Percentiles rank a stretch among this genome's conserved stretches.
These are phyloP conservation scores for Cylindrotheca closterium DNA, from an alignment of 108 stramenopile species.

Conservation along the genomic window DNA sequence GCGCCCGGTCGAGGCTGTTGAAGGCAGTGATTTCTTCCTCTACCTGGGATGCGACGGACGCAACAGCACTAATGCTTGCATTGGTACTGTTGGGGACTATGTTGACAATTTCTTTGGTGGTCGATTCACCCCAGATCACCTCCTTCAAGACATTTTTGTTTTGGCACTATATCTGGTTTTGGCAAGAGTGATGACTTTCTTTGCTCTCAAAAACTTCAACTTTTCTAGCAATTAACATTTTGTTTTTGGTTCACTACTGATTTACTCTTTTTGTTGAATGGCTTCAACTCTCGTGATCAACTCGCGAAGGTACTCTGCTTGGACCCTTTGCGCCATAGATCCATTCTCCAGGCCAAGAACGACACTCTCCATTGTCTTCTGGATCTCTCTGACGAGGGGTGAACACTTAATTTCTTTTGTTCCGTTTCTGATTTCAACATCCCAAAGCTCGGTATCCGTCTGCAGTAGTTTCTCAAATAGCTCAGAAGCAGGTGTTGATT, in stretches of 20 bases:
- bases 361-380: slow-evolving; percentile 85
- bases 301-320: slow-evolving; percentile 90
- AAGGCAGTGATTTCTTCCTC: slow-evolving; percentile 50
- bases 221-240: slow-evolving; percentile 27
- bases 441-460: slow-evolving; percentile 83
- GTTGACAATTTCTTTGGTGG: slow-evolving; percentile 68
- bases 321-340: slow-evolving; percentile 87
- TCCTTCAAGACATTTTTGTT: slow-evolving; percentile 39
- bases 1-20: slow-evolving; percentile 32
- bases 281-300: slow-evolving; percentile 74
- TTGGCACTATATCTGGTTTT: slow-evolving; percentile 48
- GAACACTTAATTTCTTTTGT: slow-evolving; percentile 44
- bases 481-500: slow-evolving; percentile 29
- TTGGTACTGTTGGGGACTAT: slow-evolving; percentile 48
- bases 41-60: slow-evolving; percentile 25
- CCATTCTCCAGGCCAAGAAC: slow-evolving; percentile 89
- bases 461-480: slow-evolving; percentile 67
- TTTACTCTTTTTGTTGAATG: background rate
- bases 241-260: too few relatives aligned
- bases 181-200: slow-evolving; percentile 52
- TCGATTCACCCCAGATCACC: slow-evolving; percentile 37
- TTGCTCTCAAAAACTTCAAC: slow-evolving; percentile 44
- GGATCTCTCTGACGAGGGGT: slow-evolving; percentile 66
- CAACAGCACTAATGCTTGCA: slow-evolving; percentile 19
- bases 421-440: slow-evolving; percentile 47